A percentile compares a stretch with the other conserved stretches of the same genome.
These are phyloP conservation scores for Avena eriantha DNA, from an alignment of 176 grass and related monocot species.

Conservation along the genomic window DNA sequence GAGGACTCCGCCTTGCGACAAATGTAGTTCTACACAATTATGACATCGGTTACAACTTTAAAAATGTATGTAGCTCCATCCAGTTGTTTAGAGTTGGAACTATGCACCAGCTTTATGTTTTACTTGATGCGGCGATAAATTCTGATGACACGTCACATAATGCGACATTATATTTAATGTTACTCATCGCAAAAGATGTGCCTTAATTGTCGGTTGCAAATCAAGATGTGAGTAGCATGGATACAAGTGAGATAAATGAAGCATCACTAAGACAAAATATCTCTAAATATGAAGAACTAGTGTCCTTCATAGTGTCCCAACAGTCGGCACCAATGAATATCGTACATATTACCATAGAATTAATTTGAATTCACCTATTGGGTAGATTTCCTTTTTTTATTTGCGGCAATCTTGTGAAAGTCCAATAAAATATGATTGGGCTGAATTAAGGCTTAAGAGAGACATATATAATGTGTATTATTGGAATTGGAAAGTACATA, in stretches of 20 bases:
- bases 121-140: not conserved
- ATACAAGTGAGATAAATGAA: too few species aligned
- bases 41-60: not conserved
- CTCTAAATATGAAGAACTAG: too few species aligned
- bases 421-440: too few species aligned
- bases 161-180: not conserved
- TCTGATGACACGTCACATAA: not conserved
- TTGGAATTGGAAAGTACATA: too few species aligned
- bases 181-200: not conserved
- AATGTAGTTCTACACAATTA: not conserved
- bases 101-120: not conserved
- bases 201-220: not conserved
- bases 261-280: too few species aligned
- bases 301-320: too few species aligned
- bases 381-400: not conserved
- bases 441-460: too few species aligned
- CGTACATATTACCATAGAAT: too few species aligned
- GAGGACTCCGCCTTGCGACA: not conserved
- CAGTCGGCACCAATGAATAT: too few species aligned
- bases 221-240: not conserved
- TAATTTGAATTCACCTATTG: too few species aligned
- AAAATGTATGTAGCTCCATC: not conserved
- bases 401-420: too few species aligned
- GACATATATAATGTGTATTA: too few species aligned
- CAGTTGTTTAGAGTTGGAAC: not conserved